Conservation (phyloP, 805 yeast species). For the Pichia exigua region DNA sequence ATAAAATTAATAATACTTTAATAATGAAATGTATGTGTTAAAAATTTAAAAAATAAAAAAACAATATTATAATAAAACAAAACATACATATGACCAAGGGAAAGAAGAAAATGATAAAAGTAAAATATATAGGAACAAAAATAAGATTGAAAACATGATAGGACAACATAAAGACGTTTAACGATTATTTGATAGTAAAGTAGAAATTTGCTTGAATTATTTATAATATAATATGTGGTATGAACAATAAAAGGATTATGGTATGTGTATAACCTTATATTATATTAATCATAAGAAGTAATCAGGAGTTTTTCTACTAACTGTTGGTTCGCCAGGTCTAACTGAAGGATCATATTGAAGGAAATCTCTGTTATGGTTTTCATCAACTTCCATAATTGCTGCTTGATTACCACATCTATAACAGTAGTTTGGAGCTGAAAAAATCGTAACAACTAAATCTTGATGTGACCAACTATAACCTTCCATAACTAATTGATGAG, state of each 20-base stretch:
- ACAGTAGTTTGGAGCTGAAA: conserved; percentile 94
- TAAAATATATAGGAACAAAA: neutral
- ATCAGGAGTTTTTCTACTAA: conserved; percentile 94
- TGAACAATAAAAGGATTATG: neutral
- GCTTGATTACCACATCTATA: conserved; percentile 98
- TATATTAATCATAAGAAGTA: conserved; percentile 61
- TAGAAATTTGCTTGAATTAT: neutral
- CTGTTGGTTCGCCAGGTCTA: conserved; percentile 97
- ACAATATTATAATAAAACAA: neutral
- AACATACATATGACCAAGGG: conserved; percentile 3
- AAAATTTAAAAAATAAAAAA: neutral
- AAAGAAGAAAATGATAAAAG: neutral
- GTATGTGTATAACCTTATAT: neutral
- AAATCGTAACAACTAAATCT: conserved; percentile 88
- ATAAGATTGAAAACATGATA: neutral
- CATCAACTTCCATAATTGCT: conserved; percentile 97
- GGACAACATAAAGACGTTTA: neutral
- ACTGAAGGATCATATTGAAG: conserved; percentile 94
- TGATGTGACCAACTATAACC: conserved; percentile 94
- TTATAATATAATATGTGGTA: neutral
- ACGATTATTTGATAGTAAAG: neutral
- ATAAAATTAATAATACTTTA: too few species aligned
- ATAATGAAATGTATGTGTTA: neutral
- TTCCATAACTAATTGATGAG: conserved; percentile 97
- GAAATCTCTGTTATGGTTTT: conserved; percentile 82